Evolutionary conservation across 495 filamentous ascomycete species (phyloP), one percentile per base, ranked within the genome.

Genomic region (Hypoxylon crocopeplum): DNA sequence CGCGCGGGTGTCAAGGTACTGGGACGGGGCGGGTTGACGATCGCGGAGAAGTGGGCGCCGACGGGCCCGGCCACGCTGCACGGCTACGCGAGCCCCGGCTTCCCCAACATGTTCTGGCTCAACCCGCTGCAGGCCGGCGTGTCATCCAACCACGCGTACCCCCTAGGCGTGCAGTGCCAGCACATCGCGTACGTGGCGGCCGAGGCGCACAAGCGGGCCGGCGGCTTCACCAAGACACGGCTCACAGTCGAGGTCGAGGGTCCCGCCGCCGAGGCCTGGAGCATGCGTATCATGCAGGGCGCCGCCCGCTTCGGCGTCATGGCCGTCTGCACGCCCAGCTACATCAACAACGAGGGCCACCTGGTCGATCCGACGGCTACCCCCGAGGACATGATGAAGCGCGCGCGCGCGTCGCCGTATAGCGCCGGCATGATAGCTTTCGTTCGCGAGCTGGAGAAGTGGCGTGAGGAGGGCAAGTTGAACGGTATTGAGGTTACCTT

Each of bases 31-130:
- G 80, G 78, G 5, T 20, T 59, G 25, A 74, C 75, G 7, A 61
- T 83, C 53, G 58, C 67, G 13, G 70, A 79, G n/a, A 77, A 78
- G 55, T 82, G 75, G 76, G 38, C 48, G 21, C 40, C 29, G 6
- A 63, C 55, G 6, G 71, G 72, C 17, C 55, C 70, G 1, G 56
- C 68, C 8, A 84, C 81, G 0, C 69, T 84, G 5, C 79, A 84
- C 66, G 83, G 82, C 8, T 63, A 79, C 0, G 54, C 69, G 5
- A 69, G 59, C 7, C 54, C 61, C 48, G 75, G 72, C 3, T 84
- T 84, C 48, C 83, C 84, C 17, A 86, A 85, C 48, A 58, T 85
- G 11, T 84, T 85, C 67, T 77, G 75, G 44, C 41, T 72, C 0
- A 75, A 74, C 16, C 37, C 70, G 0, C 41, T 52, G 15, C 84